phyloP scores from a whole-genome alignment of 352 stramenopile species.

The Globisporangium yorkense region DNA sequence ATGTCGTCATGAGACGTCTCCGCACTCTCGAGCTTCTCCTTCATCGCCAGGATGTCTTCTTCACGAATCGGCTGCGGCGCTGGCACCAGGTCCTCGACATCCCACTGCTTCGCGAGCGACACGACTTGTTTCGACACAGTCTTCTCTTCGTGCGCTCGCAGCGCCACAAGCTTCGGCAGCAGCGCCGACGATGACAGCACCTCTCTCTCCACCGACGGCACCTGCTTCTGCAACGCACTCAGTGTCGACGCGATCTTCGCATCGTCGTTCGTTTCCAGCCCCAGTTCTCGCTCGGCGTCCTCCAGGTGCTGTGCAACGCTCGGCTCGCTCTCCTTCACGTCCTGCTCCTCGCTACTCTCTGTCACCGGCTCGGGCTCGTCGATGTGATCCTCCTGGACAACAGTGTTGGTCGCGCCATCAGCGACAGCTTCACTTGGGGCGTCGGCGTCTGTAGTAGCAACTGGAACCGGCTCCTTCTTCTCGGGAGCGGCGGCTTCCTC shows the following conservation, averaged over 20 bases:
- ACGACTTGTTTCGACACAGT: conserved; percentile 29
- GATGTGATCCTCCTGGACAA: not conserved
- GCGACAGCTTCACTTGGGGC: not conserved
- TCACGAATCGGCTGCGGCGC: conserved; percentile 44
- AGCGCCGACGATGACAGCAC: conserved; percentile 27
- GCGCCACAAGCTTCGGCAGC: conserved; percentile 28
- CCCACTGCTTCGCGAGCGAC: conserved; percentile 37
- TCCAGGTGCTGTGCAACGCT: conserved; percentile 14
- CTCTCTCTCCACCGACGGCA: conserved; percentile 27
- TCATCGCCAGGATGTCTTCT: conserved; percentile 49
- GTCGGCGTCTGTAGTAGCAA: not conserved
- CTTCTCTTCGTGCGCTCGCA: conserved; percentile 24
- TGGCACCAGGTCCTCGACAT: conserved; percentile 39
- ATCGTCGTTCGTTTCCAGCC: conserved; percentile 24
- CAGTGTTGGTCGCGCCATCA: not conserved
- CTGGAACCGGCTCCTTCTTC: not conserved
- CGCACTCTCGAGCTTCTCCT: conserved; percentile 41
- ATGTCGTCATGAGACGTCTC: conserved; percentile 67
- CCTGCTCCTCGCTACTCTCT: conserved; percentile 7
- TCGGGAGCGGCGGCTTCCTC: not conserved
- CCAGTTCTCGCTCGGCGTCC: conserved; percentile 32
- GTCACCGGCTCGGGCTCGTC: not conserved
- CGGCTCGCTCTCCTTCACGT: conserved; percentile 16
- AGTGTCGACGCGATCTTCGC: conserved; percentile 34
- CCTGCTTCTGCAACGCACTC: conserved; percentile 16